A percentile compares a stretch with the other conserved stretches of the same genome.
Evolutionary conservation across 1,139 yeast species (phyloP).

Genomic region (Candida smagusa): DNA sequence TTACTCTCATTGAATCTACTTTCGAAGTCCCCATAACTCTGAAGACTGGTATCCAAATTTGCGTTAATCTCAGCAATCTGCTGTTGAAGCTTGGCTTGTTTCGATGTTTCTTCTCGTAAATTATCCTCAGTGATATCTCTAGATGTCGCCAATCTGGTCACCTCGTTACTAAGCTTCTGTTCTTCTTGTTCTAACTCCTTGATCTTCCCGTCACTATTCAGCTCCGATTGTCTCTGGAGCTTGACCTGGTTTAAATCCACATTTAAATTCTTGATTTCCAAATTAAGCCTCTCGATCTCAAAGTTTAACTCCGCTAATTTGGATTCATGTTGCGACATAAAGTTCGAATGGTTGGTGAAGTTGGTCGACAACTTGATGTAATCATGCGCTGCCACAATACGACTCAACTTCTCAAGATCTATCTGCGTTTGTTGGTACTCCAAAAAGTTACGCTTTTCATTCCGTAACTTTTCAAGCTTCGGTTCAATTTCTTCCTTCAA

Average conservation of each 20-base stretch:
- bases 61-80: conserved; percentile 16
- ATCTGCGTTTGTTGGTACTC: conserved; percentile 85
- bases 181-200: conserved; percentile 61
- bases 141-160: conserved; percentile 67
- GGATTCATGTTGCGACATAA: conserved; percentile 33
- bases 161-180: conserved; percentile 56
- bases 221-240: conserved; percentile 54
- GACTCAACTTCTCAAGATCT: conserved; percentile 71
- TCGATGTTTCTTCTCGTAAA: conserved; percentile 43
- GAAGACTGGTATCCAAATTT: conserved; percentile 28
- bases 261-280: conserved; percentile 58
- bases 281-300: conserved; percentile 41
- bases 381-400: conserved; percentile 78
- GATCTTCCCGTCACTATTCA: conserved; percentile 59
- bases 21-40: conserved; percentile 26
- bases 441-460: conserved; percentile 76
- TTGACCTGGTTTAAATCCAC: conserved; percentile 61
- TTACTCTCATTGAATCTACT: conserved; percentile 43
- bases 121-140: conserved; percentile 56
- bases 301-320: conserved; percentile 34
- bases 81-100: conserved; percentile 15
- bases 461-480: conserved; percentile 74
- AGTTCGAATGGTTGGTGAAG: conserved; percentile 39
- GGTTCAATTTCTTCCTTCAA: conserved; percentile 90
- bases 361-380: conserved; percentile 46